Base-by-base conservation (phyloP, 1,284 basidiomycete genomes). In the Apiotrichum siamense region DNA sequence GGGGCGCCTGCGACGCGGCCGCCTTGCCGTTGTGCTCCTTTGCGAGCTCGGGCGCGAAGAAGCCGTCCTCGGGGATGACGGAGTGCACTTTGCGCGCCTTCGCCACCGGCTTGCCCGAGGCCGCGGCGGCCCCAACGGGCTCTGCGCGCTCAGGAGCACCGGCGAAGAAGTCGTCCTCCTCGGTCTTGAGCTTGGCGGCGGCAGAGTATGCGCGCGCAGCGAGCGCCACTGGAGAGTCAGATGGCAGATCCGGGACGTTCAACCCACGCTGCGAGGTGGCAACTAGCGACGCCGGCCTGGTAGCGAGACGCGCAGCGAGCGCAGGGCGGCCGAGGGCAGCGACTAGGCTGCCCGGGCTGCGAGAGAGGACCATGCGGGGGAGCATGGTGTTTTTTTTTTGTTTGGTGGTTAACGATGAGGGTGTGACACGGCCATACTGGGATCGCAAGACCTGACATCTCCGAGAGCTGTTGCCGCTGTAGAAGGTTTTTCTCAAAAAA, bases 141-240 rank as follows among this genome's bases (percentile, higher is more conserved):
- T 7, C 26, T n/a, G 31, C 18, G 39, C 27, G 12, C 23, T 26
- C 48, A 15, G 49, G 31, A 13, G 25, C 37, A 26, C 37, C 35
- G 23, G 26, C 26, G 24, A 54, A 54, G 33, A 50, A 47, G 20
- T 50, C 47, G 13, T 53, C 55, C 32, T 57, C 51, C 12, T 26
- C 43, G 27, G 50, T 51, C 51, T 57, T 53, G 44, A 53, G 45
- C 50, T 57, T 57, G 41, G 55, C 27, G 3, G 45, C 45, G 3
- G 55, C 55, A 6, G 55, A 53, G 51, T 57, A 57, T 12, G 50
- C 44, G 18, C 55, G 29, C 31, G 35, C 15, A 0, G 42, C 41
- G 7, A 47, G 26, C 11, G 37, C 26, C 24, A 41, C 46, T 48
- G 18, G 6, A 20, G 9, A 21, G 29, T 43, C 24, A 33, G 27